A percentile compares a stretch with the other conserved stretches of the same genome.
These are phyloP conservation scores for Lantana camara DNA, from an alignment of 257 asterid genomes.

Conservation along the genomic window DNA sequence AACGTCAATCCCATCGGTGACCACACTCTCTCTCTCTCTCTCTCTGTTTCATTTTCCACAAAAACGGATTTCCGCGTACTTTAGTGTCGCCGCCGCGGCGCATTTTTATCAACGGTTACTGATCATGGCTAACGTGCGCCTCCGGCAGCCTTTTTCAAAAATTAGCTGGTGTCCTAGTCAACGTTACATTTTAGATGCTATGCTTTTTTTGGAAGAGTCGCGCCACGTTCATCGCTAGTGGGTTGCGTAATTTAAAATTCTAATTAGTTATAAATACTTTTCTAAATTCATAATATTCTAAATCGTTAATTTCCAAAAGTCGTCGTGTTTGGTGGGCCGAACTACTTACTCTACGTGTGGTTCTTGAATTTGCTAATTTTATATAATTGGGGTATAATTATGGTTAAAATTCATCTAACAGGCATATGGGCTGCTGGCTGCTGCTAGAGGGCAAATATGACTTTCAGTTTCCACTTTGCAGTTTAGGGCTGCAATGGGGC, in stretches of 20 bases:
- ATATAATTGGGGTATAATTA: not conserved
- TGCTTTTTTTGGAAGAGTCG: not conserved
- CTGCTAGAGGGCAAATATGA: slow-evolving; percentile 34
- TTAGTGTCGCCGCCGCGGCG: not conserved
- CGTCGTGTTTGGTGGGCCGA: not conserved
- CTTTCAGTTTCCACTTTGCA: slow-evolving; percentile 7
- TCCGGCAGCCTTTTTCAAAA: not conserved
- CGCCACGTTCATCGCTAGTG: slow-evolving; percentile 32
- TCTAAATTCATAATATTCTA: not conserved
- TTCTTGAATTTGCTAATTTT: not conserved
- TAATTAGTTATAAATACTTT: not conserved
- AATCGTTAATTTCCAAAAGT: not conserved
- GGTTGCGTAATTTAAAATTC: not conserved
- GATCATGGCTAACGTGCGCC: slow-evolving; percentile 32
- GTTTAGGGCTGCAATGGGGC: too few species aligned
- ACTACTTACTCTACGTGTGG: not conserved
- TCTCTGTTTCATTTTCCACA: not conserved
- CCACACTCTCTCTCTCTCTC: not conserved
- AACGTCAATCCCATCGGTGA: slow-evolving; percentile 95
- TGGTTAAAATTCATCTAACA: not conserved
- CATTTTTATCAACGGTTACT: slow-evolving; percentile 21
- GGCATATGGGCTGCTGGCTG: slow-evolving; percentile 30
- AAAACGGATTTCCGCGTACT: too few species aligned
- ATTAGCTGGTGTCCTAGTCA: too few species aligned
- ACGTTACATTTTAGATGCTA: too few species aligned